phyloP scores from a whole-genome alignment of 805 yeast species.

The Ogataea pini region DNA sequence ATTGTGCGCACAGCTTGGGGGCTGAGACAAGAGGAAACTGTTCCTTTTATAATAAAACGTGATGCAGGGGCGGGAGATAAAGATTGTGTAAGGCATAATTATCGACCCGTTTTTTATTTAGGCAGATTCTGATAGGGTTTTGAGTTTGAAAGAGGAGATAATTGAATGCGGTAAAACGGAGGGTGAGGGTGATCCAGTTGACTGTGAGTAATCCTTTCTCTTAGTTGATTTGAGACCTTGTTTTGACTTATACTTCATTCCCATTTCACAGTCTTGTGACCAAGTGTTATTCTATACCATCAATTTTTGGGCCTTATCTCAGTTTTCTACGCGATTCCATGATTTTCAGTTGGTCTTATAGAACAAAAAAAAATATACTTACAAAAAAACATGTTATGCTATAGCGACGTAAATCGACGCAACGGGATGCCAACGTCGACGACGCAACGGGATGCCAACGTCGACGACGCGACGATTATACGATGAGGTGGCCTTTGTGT shows the following conservation, averaged over 20 bases:
- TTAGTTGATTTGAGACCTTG: background rate
- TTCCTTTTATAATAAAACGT: background rate
- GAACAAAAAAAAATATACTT: background rate
- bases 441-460: too few species aligned
- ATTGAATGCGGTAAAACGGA: too few species aligned
- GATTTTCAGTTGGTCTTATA: background rate
- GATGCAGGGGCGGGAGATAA: slow-evolving; percentile 2
- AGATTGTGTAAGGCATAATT: background rate
- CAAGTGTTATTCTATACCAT: background rate
- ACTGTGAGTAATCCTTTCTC: too few species aligned
- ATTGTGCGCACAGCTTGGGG: background rate
- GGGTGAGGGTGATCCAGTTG: too few species aligned
- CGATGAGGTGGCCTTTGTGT: background rate
- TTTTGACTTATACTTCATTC: background rate
- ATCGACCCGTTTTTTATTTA: background rate
- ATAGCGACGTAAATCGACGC: background rate
- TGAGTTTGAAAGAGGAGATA: background rate
- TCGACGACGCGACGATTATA: too few species aligned
- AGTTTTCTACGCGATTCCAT: slow-evolving; percentile 4
- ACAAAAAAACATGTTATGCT: background rate
- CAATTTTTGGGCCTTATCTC: background rate
- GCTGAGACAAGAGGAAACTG: background rate
- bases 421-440: too few species aligned
- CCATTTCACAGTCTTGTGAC: background rate
- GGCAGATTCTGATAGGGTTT: background rate